These are phyloP conservation scores for Symbiodinium natans DNA, from an alignment of 73 alveolate genomes.

Conservation along the genomic window DNA sequence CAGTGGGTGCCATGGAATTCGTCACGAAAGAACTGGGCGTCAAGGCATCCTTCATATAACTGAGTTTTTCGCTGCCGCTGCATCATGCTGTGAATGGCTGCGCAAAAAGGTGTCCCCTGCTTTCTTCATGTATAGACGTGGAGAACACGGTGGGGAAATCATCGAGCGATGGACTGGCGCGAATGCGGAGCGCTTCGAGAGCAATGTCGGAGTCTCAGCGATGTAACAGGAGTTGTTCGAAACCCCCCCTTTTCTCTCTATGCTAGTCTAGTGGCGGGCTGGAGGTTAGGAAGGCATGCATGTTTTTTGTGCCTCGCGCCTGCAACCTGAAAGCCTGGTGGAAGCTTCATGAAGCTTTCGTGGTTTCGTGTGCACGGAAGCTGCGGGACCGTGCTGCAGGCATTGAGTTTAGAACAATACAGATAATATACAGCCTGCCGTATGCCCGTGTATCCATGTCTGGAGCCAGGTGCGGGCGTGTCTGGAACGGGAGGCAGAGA, in stretches of 20 bases:
- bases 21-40: conserved; percentile 76
- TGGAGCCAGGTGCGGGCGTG: neutral
- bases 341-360: no score
- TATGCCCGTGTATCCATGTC: no score
- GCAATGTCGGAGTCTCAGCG: conserved; percentile 23
- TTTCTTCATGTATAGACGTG: conserved; percentile 75
- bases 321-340: no score
- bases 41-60: neutral
- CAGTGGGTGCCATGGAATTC: conserved; percentile 92
- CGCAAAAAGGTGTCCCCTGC: conserved; percentile 72
- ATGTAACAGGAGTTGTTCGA: neutral
- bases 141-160: conserved; percentile 60
- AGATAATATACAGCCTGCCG: no score
- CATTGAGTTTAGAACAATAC: no score
- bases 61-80: neutral
- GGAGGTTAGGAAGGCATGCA: no score
- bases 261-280: no score
- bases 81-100: neutral
- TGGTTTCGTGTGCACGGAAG: no score
- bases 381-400: no score
- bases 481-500: neutral
- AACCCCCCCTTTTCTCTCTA: no score
- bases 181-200: conserved; percentile 64
- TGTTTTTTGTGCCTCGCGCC: no score
- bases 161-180: conserved; percentile 79